These are phyloP conservation scores for Didymella glomerata DNA, from an alignment of 2,329 filamentous ascomycete genomes.

Conservation along the genomic window DNA sequence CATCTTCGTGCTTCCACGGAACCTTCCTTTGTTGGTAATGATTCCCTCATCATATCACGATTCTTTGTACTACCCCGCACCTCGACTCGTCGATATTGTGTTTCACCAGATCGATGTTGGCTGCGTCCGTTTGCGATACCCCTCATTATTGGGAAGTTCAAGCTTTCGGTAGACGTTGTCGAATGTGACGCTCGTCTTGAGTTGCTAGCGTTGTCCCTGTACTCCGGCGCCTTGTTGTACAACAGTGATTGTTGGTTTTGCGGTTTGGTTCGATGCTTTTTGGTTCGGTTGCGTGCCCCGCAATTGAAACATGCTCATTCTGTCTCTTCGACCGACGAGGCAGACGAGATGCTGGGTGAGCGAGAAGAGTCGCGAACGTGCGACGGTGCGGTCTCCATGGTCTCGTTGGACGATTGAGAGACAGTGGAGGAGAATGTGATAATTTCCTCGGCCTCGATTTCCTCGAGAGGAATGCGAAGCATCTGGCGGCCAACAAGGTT, in stretches of 20 bases:
- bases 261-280: slow-evolving; percentile 11
- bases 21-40: slow-evolving; percentile 11
- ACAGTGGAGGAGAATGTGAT: slow-evolving; percentile 21
- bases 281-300: slow-evolving; percentile 11
- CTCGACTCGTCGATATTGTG: slow-evolving; percentile 18
- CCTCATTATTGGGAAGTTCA: slow-evolving; percentile 3
- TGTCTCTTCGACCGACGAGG: slow-evolving; percentile 31
- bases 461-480: slow-evolving; percentile 46
- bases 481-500: slow-evolving; percentile 51
- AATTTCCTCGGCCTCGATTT: slow-evolving; percentile 32
- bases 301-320: slow-evolving; percentile 14
- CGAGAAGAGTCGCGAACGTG: slow-evolving; percentile 37
- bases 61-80: slow-evolving; percentile 19
- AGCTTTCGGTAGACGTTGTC: slow-evolving; percentile 12
- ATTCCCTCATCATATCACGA: slow-evolving; percentile 5
- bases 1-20: background rate
- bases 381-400: slow-evolving; percentile 23
- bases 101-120: slow-evolving; percentile 10
- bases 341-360: slow-evolving; percentile 41
- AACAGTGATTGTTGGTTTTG: slow-evolving; percentile 6
- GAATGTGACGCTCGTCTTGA: slow-evolving; percentile 12
- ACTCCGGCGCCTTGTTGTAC: slow-evolving; percentile 20
- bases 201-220: slow-evolving; percentile 12
- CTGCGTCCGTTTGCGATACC: slow-evolving; percentile 16
- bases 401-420: slow-evolving; percentile 27